Evolutionary conservation across 75 land plant species (phyloP), one percentile per base, ranked within the genome.

Genomic region (Adiantum capillusveneris): DNA sequence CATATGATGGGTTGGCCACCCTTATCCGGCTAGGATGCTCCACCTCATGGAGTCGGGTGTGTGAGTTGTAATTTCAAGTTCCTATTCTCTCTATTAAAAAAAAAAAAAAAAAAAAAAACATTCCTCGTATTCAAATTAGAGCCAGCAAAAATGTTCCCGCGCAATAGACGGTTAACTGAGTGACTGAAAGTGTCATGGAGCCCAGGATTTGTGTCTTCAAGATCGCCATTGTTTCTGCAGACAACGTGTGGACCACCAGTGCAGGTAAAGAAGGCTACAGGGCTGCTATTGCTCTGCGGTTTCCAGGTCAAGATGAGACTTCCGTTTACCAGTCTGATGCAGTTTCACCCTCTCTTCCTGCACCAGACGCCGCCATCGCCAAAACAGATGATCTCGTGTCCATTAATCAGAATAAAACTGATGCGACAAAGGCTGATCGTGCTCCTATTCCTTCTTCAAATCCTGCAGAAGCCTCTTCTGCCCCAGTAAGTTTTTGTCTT

Each of bases 191-290:
- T n/a, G 37, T 5, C 9, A 34, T 34, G 37, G 37, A 34, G 37
- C 9, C 37, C 14, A 39, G 44, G 14, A 29, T 57, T 46, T 59
- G 53, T 56, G 42, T 27, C 42, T 53, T 70, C 46, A 70, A 52
- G 17, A 24, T 70, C 19, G 26, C 68, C 21, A 44, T 70, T 16
- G 16, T 56, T 25, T 31, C 59, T 20, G 73, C 67, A n/a, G 58
- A 22, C n/a, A 57, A 48, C 11, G 73, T 63, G 19, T 70, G 73
- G 73, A 20, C 21, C 9, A 17, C 54, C 13, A 68, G 63, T 59
- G 36, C 66, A 11, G 50, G 48, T 19, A 56, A 42, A 22, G 60
- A 63, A 0, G 53, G 65, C 31, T 25, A 53, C 11, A 70, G 25
- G 55, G 67, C 66, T 43, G 58, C 51, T 16, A 41, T 70, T 25